A percentile compares a stretch with the other conserved stretches of the same genome.
phyloP scores from a whole-genome alignment of 768 basidiomycete genomes.

The Psilocybe sp. region DNA sequence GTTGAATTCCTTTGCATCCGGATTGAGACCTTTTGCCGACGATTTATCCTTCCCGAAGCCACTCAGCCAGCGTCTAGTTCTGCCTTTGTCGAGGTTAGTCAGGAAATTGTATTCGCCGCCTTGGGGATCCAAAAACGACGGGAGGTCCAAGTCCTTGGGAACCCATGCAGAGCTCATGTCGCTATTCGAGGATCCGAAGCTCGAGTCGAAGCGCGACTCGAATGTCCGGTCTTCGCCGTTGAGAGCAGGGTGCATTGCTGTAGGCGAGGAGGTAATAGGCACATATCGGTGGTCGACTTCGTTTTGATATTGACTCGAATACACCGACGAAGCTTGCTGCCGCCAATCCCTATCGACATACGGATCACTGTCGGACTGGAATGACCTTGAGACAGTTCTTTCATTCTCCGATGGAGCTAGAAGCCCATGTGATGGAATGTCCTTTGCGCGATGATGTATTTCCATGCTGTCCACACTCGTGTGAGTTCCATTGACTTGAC shows the following conservation, averaged over 20 bases:
- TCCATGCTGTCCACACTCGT: conserved; percentile 1
- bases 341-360: conserved; percentile 55
- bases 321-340: conserved; percentile 12
- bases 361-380: conserved; percentile 45
- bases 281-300: conserved; percentile 10
- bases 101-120: conserved; percentile 5
- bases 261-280: conserved; percentile 12
- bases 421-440: conserved; percentile 13
- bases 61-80: conserved; percentile 10
- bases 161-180: conserved; percentile 11
- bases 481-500: conserved; percentile 6
- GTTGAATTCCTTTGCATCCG: conserved; percentile 83
- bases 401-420: conserved; percentile 9
- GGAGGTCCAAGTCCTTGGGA: conserved; percentile 2
- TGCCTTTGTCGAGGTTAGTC: conserved; percentile 7
- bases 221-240: conserved; percentile 5
- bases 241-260: conserved; percentile 11
- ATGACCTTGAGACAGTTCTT: conserved; percentile 20
- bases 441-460: conserved; percentile 2
- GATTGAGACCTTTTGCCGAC: conserved; percentile 72
- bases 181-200: conserved; percentile 7
- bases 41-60: conserved; percentile 27
- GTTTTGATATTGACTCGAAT: conserved; percentile 12
- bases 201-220: conserved; percentile 9
- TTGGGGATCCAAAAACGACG: conserved; percentile 3